Base-by-base conservation (phyloP, 208 protist genomes). In the Crithidia mellificae region DNA sequence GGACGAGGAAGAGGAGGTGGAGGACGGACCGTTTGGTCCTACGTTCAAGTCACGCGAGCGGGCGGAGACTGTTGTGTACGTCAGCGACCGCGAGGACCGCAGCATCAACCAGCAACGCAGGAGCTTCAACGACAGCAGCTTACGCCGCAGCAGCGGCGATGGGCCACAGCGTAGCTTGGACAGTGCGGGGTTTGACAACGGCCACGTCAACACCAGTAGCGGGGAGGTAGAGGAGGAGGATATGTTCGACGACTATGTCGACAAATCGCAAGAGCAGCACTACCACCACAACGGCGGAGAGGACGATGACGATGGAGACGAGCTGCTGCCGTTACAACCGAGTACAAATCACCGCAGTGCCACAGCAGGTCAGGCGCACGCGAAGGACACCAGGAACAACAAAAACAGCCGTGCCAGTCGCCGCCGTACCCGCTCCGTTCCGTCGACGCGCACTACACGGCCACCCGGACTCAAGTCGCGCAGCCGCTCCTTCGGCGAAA, bases 401-500 rank as follows among this genome's bases (percentile, higher is more conserved):
- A 30, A 32, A 2, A 6, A 47, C 20, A 22, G 34, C 20, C 15
- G 24, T 12, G 3, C 6, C 55, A 43, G 41, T 8, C 74, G 22
- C 0, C 68, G 51, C 20, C 70, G 74, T 29, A 58, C 74, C 58
- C 36, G 41, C 30, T 80, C 73, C 8, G 71, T 62, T 11, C 71
- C 80, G 15, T 39, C 69, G 15, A 7, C 69, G n/a, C 66, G 57
- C 59, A 70, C 51, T 44, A 59, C 78, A 6, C 51, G 46, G 39
- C 63, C 68, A 25, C 51, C 70, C 53, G 34, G 52, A 24, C 49
- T 65, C 24, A 56, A 68, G 41, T 27, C 68, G 58, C 69, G 75
- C 63, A 54, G 63, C 52, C 70, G 58, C 44, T 85, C 84, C 27
- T 57, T 78, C 19, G 84, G 78, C 14, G 68, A 74, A n/a, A 14